Conservation (phyloP, 306 rosid species). For the Dicorynia guianensis region DNA sequence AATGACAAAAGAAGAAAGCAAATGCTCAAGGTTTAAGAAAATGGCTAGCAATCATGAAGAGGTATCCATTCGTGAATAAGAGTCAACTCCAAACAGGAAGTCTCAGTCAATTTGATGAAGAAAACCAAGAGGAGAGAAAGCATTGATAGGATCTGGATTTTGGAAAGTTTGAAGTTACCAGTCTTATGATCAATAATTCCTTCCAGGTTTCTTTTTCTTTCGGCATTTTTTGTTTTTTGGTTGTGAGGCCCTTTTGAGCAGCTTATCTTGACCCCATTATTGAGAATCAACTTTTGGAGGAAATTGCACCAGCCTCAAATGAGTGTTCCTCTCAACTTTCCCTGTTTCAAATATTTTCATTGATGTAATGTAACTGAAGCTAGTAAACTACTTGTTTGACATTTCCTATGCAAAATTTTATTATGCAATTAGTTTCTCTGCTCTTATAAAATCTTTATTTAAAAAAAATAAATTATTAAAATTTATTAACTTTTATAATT, state of each 20-base stretch:
- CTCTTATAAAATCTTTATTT: too few species aligned
- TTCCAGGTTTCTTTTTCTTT: neutral
- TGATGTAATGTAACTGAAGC: constrained; percentile 13
- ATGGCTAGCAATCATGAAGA: neutral
- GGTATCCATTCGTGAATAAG: neutral
- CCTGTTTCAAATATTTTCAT: neutral
- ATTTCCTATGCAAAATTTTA: neutral
- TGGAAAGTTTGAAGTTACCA: neutral
- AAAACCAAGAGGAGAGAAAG: neutral
- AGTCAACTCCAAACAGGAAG: neutral
- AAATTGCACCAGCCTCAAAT: constrained; percentile 40
- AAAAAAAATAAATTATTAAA: too few species aligned
- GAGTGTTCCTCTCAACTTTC: constrained; percentile 32
- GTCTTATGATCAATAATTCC: neutral
- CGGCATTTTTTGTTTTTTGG: neutral
- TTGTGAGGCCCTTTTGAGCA: constrained; percentile 40
- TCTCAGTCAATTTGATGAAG: neutral
- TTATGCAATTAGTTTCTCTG: constrained; percentile 4
- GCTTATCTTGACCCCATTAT: constrained; percentile 37
- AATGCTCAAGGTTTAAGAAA: neutral
- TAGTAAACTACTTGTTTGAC: constrained; percentile 1
- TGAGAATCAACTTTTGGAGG: constrained; percentile 38
- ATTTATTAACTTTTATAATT: too few species aligned
- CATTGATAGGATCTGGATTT: neutral
- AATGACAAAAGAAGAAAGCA: neutral